Conservation (phyloP, 805 yeast species). For the Naumovozyma castellii region DNA sequence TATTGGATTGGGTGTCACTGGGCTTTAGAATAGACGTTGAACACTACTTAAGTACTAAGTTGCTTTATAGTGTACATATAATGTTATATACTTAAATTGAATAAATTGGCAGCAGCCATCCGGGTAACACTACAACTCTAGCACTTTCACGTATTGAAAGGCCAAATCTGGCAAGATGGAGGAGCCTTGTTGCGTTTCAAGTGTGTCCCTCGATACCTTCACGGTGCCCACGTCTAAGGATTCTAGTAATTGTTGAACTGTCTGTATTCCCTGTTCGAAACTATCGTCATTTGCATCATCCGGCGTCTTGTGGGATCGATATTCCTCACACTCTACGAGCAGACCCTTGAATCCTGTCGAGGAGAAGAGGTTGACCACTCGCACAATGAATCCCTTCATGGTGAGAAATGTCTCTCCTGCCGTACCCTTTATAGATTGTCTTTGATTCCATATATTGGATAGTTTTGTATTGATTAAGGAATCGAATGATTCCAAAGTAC, state of each 20-base stretch:
- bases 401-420: constrained; percentile 26
- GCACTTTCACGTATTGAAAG: constrained; percentile 23
- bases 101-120: background rate
- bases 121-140: constrained; percentile 9
- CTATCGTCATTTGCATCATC: constrained; percentile 1
- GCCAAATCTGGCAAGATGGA: constrained; percentile 20
- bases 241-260: constrained; percentile 11
- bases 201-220: constrained; percentile 14
- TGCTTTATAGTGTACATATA: too few species aligned
- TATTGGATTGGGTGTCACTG: too few species aligned
- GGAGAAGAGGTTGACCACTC: constrained; percentile 26
- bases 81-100: too few species aligned
- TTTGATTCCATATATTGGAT: constrained; percentile 27
- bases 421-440: constrained; percentile 27
- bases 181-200: constrained; percentile 5
- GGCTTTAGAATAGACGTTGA: too few species aligned
- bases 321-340: constrained; percentile 15
- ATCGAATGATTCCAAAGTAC: constrained; percentile 22
- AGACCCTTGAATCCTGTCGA: constrained; percentile 29
- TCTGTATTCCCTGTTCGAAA: background rate
- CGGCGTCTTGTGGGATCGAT: constrained; percentile 3
- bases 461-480: constrained; percentile 17
- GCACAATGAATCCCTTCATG: constrained; percentile 11
- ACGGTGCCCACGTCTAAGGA: constrained; percentile 15
- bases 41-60: too few species aligned